Conservation (phyloP, 768 basidiomycete species). For the Naganishia friedmannii region DNA sequence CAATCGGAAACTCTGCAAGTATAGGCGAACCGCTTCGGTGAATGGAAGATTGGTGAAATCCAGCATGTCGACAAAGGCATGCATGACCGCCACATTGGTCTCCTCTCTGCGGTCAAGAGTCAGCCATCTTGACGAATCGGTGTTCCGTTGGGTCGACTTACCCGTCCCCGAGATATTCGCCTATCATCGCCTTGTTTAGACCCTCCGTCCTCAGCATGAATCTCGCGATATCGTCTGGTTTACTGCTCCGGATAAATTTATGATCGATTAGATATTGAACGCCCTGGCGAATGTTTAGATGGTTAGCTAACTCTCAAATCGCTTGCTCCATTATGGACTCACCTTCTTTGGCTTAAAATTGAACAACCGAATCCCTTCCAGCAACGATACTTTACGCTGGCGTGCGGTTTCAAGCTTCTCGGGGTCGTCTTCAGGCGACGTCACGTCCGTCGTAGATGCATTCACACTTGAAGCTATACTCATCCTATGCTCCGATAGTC, state of each 20-base stretch:
- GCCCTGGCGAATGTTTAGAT: conserved; percentile 59
- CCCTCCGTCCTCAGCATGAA: conserved; percentile 89
- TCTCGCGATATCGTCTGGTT: conserved; percentile 72
- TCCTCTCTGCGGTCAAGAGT: conserved; percentile 64
- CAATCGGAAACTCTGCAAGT: conserved; percentile 91
- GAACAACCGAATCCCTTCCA: conserved; percentile 96
- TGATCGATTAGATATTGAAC: conserved; percentile 81
- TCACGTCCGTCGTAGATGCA: conserved; percentile 69
- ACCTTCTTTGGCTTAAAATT: conserved; percentile 98
- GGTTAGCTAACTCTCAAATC: background rate
- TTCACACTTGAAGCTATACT: conserved; percentile 48
- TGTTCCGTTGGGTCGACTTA: conserved; percentile 54
- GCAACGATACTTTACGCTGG: conserved; percentile 86
- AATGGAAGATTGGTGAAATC: conserved; percentile 79
- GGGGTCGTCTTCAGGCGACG: conserved; percentile 69
- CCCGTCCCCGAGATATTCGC: conserved; percentile 98
- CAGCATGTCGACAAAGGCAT: conserved; percentile 89
- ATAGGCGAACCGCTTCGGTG: conserved; percentile 81
- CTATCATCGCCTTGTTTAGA: conserved; percentile 89
- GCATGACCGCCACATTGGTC: conserved; percentile 87
- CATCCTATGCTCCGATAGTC: conserved; percentile 26
- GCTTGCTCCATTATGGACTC: conserved; percentile 40
- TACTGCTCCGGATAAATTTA: conserved; percentile 73
- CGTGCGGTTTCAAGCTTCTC: conserved; percentile 90
- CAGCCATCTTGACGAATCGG: background rate